Base-by-base conservation (phyloP, 2,329 filamentous ascomycete genomes). In the Curvularia spicifera region DNA sequence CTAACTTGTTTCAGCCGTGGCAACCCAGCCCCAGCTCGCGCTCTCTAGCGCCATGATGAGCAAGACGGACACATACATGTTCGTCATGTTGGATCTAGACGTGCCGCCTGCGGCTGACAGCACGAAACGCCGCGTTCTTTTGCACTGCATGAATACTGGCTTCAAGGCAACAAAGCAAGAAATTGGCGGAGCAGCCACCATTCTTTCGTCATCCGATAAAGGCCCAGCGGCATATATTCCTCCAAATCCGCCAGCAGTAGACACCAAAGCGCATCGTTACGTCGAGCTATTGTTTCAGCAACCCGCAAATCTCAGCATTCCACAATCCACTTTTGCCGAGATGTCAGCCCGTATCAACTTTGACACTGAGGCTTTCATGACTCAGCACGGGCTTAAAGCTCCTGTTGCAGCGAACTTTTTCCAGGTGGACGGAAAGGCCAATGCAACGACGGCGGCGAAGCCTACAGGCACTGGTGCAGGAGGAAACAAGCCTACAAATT, bases 41-140 rank as follows among this genome's bases (percentile, higher is more conserved):
- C 29, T 74, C 15, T 43, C 67, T 7, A 66, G 56, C 37, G 49
- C 57, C 24, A 59, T 57, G 24, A 45, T 60, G 28, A 64, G 64
- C 45, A 22, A 56, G 13, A 57, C 22, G 26, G 65, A 68, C 2
- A 73, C 70, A 2, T 76, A 66, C 63, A 66, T 76, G 60, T 76
- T 75, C 59, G 65, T 76, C 22, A 76, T 76, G 74, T 48, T 76
- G 18, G 74, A 76, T 50, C 68, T 76, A 9, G 74, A 76, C 48
- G 71, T 76, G 1, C 73, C 73, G 7, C 65, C 71, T 13, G 59
- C 49, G 39, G 52, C 62, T 45, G 65, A 65, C 26, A 68, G 59
- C 60, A 57, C 64, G 6, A 63, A 60, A 5, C 71, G 74, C 52
- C 72, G 71, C 29, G 64, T 68, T 12, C 62, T 76, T 24, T 65